These are phyloP conservation scores for Candida pini DNA, from an alignment of 805 yeast species.

Conservation along the genomic window DNA sequence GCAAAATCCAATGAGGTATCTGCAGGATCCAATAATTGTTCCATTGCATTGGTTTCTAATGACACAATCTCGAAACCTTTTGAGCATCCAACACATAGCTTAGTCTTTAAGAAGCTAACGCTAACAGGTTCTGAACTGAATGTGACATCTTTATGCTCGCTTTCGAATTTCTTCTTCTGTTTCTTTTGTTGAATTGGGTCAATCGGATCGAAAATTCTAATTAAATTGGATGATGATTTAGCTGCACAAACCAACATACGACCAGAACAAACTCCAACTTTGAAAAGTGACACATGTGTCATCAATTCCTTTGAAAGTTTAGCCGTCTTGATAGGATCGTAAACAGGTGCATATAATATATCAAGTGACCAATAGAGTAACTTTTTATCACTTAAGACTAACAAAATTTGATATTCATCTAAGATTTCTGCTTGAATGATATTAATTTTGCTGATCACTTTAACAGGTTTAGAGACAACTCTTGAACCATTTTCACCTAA, in stretches of 20 bases:
- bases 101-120: conserved; percentile 81
- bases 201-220: conserved; percentile 83
- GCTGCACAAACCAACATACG: conserved; percentile 86
- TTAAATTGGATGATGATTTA: conserved; percentile 69
- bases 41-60: conserved; percentile 76
- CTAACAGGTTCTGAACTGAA: conserved; percentile 89
- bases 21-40: conserved; percentile 92
- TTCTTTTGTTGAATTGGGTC: conserved; percentile 60
- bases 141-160: conserved; percentile 66
- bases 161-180: conserved; percentile 66
- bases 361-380: conserved; percentile 76
- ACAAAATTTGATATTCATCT: conserved; percentile 81
- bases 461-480: conserved; percentile 65
- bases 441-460: conserved; percentile 66
- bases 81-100: conserved; percentile 91
- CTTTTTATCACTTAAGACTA: conserved; percentile 77
- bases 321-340: conserved; percentile 47
- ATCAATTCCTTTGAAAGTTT: conserved; percentile 72
- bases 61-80: conserved; percentile 95
- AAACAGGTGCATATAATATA: conserved; percentile 41
- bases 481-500: conserved; percentile 42
- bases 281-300: conserved; percentile 85
- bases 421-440: conserved; percentile 87
- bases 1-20: conserved; percentile 96
- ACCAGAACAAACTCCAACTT: conserved; percentile 90